These are phyloP conservation scores for Xylaria acuta DNA, from an alignment of 495 filamentous ascomycete species.

Conservation along the genomic window DNA sequence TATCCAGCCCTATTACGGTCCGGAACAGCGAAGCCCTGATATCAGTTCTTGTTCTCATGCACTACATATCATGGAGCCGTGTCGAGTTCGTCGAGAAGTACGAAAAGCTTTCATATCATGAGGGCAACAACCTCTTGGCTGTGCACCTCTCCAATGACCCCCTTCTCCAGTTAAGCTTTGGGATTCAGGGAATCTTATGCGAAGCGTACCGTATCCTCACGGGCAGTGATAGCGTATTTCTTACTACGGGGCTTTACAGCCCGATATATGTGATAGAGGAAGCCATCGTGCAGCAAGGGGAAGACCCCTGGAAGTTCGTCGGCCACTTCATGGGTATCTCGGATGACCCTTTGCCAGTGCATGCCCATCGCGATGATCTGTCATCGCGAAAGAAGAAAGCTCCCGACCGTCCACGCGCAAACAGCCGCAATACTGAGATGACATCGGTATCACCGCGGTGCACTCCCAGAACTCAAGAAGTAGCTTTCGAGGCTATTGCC, in stretches of 20 bases:
- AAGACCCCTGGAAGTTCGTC: slow-evolving; percentile 20
- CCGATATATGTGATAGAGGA: slow-evolving; percentile 22
- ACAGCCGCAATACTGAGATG: background rate
- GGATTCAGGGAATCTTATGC: slow-evolving; percentile 12
- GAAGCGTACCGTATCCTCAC: slow-evolving; percentile 18
- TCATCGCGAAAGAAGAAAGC: too few relatives aligned
- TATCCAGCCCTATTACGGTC: slow-evolving; percentile 30
- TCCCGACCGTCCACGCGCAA: too few relatives aligned
- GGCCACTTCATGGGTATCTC: slow-evolving; percentile 13
- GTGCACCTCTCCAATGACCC: slow-evolving; percentile 22
- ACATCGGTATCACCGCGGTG: background rate
- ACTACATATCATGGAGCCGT: slow-evolving; percentile 39
- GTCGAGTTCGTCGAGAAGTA: slow-evolving; percentile 28
- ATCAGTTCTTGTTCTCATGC: slow-evolving; percentile 33
- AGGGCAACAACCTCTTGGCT: slow-evolving; percentile 13
- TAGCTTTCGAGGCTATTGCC: slow-evolving; percentile 1
- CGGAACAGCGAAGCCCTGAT: slow-evolving; percentile 22
- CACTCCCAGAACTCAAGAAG: background rate
- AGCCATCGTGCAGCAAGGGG: slow-evolving; percentile 15
- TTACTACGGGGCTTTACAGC: slow-evolving; percentile 17
- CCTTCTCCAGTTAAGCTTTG: slow-evolving; percentile 26
- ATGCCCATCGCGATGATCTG: too few relatives aligned
- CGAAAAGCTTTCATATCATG: background rate
- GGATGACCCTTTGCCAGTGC: background rate
- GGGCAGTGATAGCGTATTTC: slow-evolving; percentile 26